phyloP scores from a whole-genome alignment of 129 eudicot species.

The Centaurea solstitialis region DNA sequence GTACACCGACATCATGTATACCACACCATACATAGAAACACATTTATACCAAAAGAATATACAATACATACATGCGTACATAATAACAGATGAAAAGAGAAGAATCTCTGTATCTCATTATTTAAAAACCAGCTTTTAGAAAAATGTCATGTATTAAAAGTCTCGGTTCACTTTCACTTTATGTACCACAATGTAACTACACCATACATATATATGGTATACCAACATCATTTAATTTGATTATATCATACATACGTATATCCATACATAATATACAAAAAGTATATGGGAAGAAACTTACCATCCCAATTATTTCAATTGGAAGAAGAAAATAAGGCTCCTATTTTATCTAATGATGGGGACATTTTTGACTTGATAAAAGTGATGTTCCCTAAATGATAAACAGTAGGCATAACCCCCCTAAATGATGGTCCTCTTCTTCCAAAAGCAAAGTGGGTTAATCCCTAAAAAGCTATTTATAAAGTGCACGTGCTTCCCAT shows the following conservation, averaged over 20 bases:
- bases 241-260: neutral
- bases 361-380: constrained; percentile 22
- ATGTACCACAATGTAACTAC: neutral
- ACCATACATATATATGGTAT: neutral
- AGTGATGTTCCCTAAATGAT: constrained; percentile 30
- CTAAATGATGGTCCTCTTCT: constrained; percentile 28
- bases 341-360: neutral
- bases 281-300: neutral
- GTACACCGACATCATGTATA: no score
- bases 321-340: neutral
- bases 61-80: no score
- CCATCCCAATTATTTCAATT: constrained; percentile 6
- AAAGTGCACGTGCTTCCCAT: constrained; percentile 29
- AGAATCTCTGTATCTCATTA: no score
- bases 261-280: neutral
- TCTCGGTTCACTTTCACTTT: neutral
- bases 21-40: no score
- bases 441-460: constrained; percentile 29
- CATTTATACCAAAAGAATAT: no score
- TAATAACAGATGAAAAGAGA: no score
- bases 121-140: neutral
- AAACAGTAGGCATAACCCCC: constrained; percentile 18
- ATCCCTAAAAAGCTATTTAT: constrained; percentile 7
- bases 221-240: neutral
- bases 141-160: neutral